Evolutionary conservation across 345 rosid species (phyloP), one percentile per base, ranked within the genome.

Genomic region (Chamaenerion angustifolium): DNA sequence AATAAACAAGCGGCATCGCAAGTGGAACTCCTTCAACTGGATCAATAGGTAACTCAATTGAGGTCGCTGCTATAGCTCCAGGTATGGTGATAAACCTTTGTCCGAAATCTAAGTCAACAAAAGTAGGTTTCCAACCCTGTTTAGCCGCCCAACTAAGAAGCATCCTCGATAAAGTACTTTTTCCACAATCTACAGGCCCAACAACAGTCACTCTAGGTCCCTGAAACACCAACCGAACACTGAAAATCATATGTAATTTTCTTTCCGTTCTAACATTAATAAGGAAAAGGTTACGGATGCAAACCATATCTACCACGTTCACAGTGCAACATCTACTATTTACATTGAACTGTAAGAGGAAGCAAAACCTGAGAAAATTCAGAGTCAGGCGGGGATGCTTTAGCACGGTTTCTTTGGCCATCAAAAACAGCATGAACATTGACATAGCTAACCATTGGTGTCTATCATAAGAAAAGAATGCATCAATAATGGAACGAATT

Each of bases 81-180:
- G 98, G 96, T 52, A 67, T 59, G 14, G 96, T 83, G 57, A 92
- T 83, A 14, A 86, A 69, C 48, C 98, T 96, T 80, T 87, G 96
- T 45, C 96, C 96, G 56, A 90, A 70, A 72, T 92, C 96, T 71
- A 86, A 74, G 72, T 81, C 95, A 31, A 86, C 87, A 71, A 63
- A 90, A 18, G 85, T 83, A 62, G 89, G 94, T 64, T 83, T 80
- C 83, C 82, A 90, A 42, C 92, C 94, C 46, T 68, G 88, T 69
- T 86, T 90, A 51, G 95, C 93, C 48, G 96, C 88, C 96, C 98
- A 90, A 62, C 96, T 90, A 42, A 92, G 84, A 57, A 92, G 98
- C 93, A 92, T 92, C 60, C 74, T 83, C 1, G 87, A 70, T 69
- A 83, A 64, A 19, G 96, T 78, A 71, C 95, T 90, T 74, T 90